Percentiles rank a stretch among this genome's conserved stretches.
These are phyloP conservation scores for Termitomyces heimii DNA, from an alignment of 768 basidiomycete genomes.

Conservation along the genomic window DNA sequence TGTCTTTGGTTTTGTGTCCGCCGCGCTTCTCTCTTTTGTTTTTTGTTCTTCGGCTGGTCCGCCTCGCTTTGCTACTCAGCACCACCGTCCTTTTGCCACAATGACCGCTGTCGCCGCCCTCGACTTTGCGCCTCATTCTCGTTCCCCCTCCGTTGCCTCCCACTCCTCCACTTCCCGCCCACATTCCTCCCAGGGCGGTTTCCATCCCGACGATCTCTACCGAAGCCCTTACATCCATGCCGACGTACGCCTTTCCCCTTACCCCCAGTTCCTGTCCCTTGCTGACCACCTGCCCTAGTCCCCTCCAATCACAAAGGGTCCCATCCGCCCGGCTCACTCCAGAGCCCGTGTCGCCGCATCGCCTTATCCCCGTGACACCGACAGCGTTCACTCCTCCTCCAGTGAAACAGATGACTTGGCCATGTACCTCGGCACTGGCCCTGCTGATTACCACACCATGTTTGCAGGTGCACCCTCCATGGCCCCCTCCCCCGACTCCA, in stretches of 20 bases:
- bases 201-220: conserved; percentile 67
- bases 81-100: conserved; percentile 32
- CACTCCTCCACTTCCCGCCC: conserved; percentile 71
- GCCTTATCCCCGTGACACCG: conserved; percentile 81
- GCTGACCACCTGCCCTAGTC: conserved; percentile 30
- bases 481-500: conserved; percentile 43
- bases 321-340: conserved; percentile 69
- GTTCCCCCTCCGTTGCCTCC: conserved; percentile 73
- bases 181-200: conserved; percentile 67
- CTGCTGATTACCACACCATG: conserved; percentile 64
- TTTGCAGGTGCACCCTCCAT: conserved; percentile 45
- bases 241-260: conserved; percentile 32
- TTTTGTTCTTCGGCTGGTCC: conserved; percentile 53
- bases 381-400: conserved; percentile 83
- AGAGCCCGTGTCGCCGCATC: conserved; percentile 77
- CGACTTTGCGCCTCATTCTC: conserved; percentile 73
- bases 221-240: conserved; percentile 49
- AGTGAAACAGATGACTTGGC: conserved; percentile 86
- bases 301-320: conserved; percentile 71
- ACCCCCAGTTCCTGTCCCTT: neutral
- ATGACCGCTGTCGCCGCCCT: conserved; percentile 73
- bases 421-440: conserved; percentile 57
- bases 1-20: conserved; percentile 21
- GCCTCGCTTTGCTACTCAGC: conserved; percentile 26
- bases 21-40: conserved; percentile 16